Percentiles rank a stretch among this genome's conserved stretches.
phyloP scores from a whole-genome alignment of 306 rosid genomes.

The Cucumis melo region DNA sequence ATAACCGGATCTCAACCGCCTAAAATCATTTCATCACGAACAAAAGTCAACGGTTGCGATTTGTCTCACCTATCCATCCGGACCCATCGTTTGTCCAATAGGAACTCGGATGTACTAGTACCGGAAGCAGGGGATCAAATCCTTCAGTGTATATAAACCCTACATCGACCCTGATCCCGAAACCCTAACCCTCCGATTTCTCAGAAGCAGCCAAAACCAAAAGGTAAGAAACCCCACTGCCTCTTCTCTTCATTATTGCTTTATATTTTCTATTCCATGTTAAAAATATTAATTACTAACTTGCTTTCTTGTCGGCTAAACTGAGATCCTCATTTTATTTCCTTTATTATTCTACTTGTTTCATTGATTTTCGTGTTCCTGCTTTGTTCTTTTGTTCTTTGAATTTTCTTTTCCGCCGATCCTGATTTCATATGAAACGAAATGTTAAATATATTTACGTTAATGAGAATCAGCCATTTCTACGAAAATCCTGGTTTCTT shows the following conservation, averaged over 20 bases:
- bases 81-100: not conserved
- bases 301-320: not conserved
- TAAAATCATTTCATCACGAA: not conserved
- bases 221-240: not conserved
- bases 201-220: not conserved
- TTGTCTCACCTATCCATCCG: not conserved
- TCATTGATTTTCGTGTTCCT: not conserved
- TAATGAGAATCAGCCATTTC: not conserved
- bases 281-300: not conserved
- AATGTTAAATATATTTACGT: not conserved
- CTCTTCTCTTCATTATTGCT: not conserved
- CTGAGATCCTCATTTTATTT: not conserved
- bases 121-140: not conserved
- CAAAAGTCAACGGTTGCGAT: not conserved
- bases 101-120: not conserved
- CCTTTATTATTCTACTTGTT: not conserved
- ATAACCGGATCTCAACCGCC: no score
- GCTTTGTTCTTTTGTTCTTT: not conserved
- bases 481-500: not conserved
- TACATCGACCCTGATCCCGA: not conserved
- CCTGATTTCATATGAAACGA: not conserved
- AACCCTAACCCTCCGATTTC: not conserved
- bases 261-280: not conserved
- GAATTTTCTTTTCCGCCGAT: not conserved
- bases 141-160: not conserved